These are phyloP conservation scores for Fonsecaea multimorphosa DNA, from an alignment of 2,329 filamentous ascomycete genomes.

Conservation along the genomic window DNA sequence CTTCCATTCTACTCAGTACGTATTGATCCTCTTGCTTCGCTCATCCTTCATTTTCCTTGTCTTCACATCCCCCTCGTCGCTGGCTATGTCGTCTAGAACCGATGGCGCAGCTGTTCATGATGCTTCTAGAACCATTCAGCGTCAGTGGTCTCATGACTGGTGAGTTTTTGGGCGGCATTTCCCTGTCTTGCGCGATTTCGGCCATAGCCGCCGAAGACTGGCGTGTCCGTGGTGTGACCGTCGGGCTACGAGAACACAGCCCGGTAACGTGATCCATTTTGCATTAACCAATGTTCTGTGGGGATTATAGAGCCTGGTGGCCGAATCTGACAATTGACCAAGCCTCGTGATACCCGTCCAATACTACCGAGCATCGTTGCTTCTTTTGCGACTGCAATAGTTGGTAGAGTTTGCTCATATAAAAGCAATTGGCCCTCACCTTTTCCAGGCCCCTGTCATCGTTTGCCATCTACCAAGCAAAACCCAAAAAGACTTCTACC, in stretches of 20 bases:
- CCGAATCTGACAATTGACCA: background rate
- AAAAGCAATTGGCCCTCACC: conserved; percentile 1
- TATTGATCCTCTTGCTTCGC: background rate
- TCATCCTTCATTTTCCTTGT: background rate
- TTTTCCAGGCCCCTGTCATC: background rate
- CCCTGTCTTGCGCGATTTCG: conserved; percentile 28
- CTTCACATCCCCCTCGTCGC: background rate
- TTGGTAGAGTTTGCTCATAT: background rate
- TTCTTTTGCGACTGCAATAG: conserved; percentile 3
- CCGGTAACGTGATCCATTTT: conserved; percentile 15
- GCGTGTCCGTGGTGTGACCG: conserved; percentile 23
- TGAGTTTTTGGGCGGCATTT: background rate
- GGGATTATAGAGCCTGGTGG: background rate
- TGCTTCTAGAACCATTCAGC: background rate
- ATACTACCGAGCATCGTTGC: background rate
- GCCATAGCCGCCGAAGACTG: conserved; percentile 19
- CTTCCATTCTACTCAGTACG: background rate
- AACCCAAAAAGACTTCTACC: background rate
- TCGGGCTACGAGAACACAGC: background rate
- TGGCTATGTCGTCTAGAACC: background rate
- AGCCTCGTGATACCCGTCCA: background rate
- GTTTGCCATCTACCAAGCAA: conserved; percentile 7
- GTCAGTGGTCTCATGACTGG: background rate
- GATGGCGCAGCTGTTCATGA: background rate
- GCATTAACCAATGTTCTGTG: background rate